These are phyloP conservation scores for Serendipita indica DNA, from an alignment of 768 basidiomycete species.

Conservation along the genomic window DNA sequence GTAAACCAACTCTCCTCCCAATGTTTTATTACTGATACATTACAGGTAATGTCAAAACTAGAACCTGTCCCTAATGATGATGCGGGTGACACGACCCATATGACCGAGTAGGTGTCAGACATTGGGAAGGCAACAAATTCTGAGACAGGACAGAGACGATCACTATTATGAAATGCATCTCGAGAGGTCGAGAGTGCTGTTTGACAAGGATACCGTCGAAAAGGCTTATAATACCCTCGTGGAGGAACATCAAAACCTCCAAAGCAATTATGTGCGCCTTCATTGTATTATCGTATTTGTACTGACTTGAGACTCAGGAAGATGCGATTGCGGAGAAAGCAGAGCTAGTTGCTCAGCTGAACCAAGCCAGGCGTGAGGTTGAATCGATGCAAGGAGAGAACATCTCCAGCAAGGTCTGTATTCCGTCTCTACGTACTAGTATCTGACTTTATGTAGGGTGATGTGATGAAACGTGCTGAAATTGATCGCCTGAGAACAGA, in stretches of 20 bases:
- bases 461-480: constrained; percentile 63
- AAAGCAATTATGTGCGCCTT: constrained; percentile 37
- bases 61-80: constrained; percentile 35
- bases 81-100: constrained; percentile 37
- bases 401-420: neutral
- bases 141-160: constrained; percentile 46
- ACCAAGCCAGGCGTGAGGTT: constrained; percentile 41
- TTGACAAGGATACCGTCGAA: constrained; percentile 78
- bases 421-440: no score
- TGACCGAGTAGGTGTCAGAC: constrained; percentile 55
- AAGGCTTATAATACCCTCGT: constrained; percentile 62
- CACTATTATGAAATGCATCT: constrained; percentile 78
- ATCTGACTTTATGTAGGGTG: constrained; percentile 32
- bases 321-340: constrained; percentile 67
- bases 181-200: constrained; percentile 57
- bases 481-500: constrained; percentile 68
- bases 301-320: constrained; percentile 29
- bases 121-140: no score
- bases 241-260: constrained; percentile 60
- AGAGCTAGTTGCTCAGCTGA: constrained; percentile 49
- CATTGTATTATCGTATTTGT: neutral
- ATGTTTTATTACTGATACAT: neutral
- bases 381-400: constrained; percentile 19
- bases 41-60: constrained; percentile 65
- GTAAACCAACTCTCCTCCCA: constrained; percentile 28